phyloP scores from a whole-genome alignment of 345 rosid genomes.

The Acer negundo region DNA sequence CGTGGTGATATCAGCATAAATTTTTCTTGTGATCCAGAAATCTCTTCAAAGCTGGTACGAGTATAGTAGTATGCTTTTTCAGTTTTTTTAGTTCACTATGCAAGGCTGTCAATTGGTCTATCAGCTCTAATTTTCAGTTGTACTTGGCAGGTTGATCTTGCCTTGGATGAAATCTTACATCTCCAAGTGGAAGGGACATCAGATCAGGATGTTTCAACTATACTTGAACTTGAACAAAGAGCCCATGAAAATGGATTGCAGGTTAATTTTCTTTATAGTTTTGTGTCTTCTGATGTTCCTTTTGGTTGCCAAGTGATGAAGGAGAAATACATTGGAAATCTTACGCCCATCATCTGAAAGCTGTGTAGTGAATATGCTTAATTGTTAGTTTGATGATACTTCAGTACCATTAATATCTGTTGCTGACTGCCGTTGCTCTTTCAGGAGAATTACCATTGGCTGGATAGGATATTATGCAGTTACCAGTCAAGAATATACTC shows the following conservation, averaged over 20 bases:
- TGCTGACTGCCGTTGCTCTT: conserved; percentile 22
- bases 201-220: conserved; percentile 66
- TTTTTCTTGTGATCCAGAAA: conserved; percentile 91
- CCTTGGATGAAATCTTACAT: conserved; percentile 77
- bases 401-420: not conserved
- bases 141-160: conserved; percentile 70
- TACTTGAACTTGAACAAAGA: conserved; percentile 93
- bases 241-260: conserved; percentile 92
- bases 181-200: conserved; percentile 85
- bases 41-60: conserved; percentile 75
- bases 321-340: conserved; percentile 1
- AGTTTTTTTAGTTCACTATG: not conserved
- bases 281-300: not conserved
- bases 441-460: conserved; percentile 62
- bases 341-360: conserved; percentile 1
- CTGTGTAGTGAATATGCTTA: not conserved
- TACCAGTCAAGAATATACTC: conserved; percentile 20
- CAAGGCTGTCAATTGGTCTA: not conserved
- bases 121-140: not conserved
- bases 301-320: not conserved
- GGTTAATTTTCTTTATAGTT: conserved; percentile 38
- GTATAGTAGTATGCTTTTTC: not conserved
- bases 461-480: conserved; percentile 25
- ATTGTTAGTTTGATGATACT: not conserved
- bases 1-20: conserved; percentile 82